A percentile compares a stretch with the other conserved stretches of the same genome.
Evolutionary conservation across 305 asterid genomes (phyloP).

Genomic region (Nicotiana rustica): DNA sequence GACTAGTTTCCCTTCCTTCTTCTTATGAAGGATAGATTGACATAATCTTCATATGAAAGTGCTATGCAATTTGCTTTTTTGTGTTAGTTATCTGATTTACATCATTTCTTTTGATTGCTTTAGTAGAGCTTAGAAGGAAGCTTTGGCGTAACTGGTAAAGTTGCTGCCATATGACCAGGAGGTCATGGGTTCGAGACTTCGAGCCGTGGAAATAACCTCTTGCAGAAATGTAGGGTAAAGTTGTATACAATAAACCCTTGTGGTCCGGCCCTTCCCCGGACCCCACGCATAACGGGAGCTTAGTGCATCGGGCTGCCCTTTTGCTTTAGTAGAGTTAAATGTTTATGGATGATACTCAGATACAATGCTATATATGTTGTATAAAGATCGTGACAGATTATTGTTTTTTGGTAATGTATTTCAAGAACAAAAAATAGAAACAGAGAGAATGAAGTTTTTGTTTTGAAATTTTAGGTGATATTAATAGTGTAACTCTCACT

Average conservation of each 20-base stretch:
- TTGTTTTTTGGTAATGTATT: neutral
- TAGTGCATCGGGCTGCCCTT: no score
- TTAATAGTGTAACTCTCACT: neutral
- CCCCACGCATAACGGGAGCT: no score
- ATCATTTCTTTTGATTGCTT: slow-evolving; percentile 14
- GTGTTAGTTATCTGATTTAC: neutral
- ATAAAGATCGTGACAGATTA: neutral
- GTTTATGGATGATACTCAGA: neutral
- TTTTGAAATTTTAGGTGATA: neutral
- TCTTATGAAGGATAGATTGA: neutral
- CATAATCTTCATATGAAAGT: neutral
- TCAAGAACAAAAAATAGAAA: neutral
- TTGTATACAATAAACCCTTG: no score
- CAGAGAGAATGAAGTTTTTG: neutral
- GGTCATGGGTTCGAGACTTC: no score
- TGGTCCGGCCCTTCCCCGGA: no score
- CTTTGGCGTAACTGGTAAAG: no score
- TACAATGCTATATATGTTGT: neutral
- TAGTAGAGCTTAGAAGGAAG: neutral
- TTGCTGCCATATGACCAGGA: no score
- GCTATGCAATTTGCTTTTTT: neutral
- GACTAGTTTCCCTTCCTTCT: slow-evolving; percentile 24
- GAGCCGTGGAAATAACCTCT: no score
- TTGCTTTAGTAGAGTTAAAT: neutral
- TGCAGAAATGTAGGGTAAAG: no score